These are phyloP conservation scores for Populus hybrid DNA, from an alignment of 441 rosid genomes.

Conservation along the genomic window DNA sequence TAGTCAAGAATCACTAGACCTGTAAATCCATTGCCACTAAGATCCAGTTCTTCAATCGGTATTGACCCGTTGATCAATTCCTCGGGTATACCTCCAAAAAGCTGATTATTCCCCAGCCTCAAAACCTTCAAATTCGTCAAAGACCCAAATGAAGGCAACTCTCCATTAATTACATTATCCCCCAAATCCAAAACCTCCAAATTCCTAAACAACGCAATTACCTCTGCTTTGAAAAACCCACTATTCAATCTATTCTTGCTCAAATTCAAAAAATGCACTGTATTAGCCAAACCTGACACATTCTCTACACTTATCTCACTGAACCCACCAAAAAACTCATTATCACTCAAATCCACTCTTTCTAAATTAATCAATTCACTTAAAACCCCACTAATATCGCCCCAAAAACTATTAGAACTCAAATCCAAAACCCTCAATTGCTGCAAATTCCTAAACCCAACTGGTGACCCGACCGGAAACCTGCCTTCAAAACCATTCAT, in stretches of 20 bases:
- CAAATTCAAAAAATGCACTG: constrained; percentile 58
- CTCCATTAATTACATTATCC: constrained; percentile 49
- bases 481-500: constrained; percentile 66
- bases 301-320: constrained; percentile 38
- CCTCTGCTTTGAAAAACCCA: constrained; percentile 47
- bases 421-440: constrained; percentile 76
- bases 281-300: constrained; percentile 68
- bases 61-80: constrained; percentile 61
- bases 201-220: constrained; percentile 58
- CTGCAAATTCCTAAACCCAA: constrained; percentile 52
- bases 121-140: constrained; percentile 49
- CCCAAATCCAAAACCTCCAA: constrained; percentile 71
- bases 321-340: constrained; percentile 59
- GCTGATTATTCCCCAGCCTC: constrained; percentile 57
- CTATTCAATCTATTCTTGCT: constrained; percentile 63
- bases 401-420: constrained; percentile 52
- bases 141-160: constrained; percentile 60
- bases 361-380: constrained; percentile 69
- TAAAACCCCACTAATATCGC: constrained; percentile 55
- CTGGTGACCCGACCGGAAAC: constrained; percentile 47
- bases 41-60: constrained; percentile 75
- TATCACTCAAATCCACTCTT: constrained; percentile 75
- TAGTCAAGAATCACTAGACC: constrained; percentile 42
- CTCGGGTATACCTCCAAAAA: constrained; percentile 58
- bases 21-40: constrained; percentile 81